phyloP scores from a whole-genome alignment of 192 early-diverging fungal species.

The Backusella australiensis region DNA sequence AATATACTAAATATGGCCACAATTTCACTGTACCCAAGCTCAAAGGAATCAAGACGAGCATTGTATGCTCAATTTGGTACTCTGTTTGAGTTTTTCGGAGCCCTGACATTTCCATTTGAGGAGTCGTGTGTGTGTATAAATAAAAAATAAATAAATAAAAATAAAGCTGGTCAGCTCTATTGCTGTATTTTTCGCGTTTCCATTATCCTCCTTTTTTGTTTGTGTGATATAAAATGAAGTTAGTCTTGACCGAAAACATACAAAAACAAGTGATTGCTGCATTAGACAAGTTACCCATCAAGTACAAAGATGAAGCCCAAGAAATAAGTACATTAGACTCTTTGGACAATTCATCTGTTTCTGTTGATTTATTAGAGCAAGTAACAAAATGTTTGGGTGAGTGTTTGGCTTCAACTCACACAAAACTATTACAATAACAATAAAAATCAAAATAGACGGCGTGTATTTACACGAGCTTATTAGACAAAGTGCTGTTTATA shows the following conservation, averaged over 20 bases:
- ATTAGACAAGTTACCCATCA: not conserved
- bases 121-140: not conserved
- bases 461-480: conserved; percentile 24
- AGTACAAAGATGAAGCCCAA: conserved; percentile 9
- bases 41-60: not conserved
- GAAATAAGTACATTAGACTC: not conserved
- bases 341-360: not conserved
- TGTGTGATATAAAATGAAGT: not conserved
- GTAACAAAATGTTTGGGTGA: not conserved
- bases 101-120: not conserved
- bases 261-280: not conserved
- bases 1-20: too few species aligned
- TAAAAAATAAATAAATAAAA: too few species aligned
- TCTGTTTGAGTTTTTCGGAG: not conserved
- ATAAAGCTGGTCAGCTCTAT: not conserved
- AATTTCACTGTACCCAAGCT: not conserved
- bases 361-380: conserved; percentile 1
- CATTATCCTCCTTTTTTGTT: not conserved
- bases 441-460: not conserved
- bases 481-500: conserved; percentile 8
- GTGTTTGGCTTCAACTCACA: not conserved
- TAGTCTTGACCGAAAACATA: conserved; percentile 7
- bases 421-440: not conserved
- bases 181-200: not conserved
- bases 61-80: not conserved